phyloP scores from a whole-genome alignment of 208 protist genomes.

The Crithidia fasciculata region DNA sequence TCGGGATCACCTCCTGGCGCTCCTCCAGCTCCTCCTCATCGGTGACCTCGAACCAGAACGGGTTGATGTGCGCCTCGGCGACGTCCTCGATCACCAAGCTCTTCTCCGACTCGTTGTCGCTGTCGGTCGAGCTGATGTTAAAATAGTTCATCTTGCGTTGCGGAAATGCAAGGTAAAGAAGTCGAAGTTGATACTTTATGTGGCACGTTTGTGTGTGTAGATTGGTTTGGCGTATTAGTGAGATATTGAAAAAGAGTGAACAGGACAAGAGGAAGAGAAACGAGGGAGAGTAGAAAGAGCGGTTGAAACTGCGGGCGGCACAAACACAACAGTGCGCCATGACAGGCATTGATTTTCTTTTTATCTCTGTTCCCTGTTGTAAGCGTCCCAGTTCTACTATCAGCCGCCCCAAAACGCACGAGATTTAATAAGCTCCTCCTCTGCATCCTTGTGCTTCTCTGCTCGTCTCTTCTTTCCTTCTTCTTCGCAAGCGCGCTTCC shows the following conservation, averaged over 20 bases:
- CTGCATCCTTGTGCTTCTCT: too few relatives aligned
- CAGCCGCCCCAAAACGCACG: too few relatives aligned
- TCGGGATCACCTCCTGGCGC: constrained; percentile 50
- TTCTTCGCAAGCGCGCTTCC: too few relatives aligned
- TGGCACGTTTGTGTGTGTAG: background rate
- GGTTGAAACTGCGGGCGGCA: too few relatives aligned
- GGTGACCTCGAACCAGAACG: constrained; percentile 78
- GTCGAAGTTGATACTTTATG: background rate
- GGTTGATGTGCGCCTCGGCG: constrained; percentile 60
- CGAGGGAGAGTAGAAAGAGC: too few relatives aligned
- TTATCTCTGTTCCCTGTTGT: too few relatives aligned
- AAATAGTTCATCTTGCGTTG: constrained; percentile 40
- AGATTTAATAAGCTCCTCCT: too few relatives aligned
- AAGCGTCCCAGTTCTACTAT: too few relatives aligned
- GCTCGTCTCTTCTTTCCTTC: too few relatives aligned
- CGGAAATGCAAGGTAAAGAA: constrained; percentile 24
- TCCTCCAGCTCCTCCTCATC: constrained; percentile 81
- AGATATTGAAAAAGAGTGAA: constrained; percentile 10
- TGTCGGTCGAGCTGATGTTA: constrained; percentile 54
- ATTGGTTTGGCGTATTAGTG: background rate
- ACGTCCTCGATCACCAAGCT: constrained; percentile 53
- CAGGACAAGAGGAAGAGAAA: background rate
- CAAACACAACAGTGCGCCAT: too few relatives aligned
- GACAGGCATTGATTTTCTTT: too few relatives aligned
- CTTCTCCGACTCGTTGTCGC: constrained; percentile 57